phyloP scores from a whole-genome alignment of 441 rosid species.

The Populus tomentosa region DNA sequence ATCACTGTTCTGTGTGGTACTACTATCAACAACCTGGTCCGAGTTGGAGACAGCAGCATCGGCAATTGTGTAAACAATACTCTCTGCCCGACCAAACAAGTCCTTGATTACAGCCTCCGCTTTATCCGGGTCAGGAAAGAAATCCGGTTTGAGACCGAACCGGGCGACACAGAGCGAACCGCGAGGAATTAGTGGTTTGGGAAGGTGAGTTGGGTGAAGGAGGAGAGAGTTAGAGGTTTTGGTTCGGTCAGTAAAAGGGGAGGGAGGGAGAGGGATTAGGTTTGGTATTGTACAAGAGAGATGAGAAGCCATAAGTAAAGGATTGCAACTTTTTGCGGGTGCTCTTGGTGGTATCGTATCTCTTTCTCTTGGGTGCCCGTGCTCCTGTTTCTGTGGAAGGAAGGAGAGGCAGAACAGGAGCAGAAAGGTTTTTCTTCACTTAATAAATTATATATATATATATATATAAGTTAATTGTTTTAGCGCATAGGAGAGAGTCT shows the following conservation, averaged over 20 bases:
- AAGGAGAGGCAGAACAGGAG: not conserved
- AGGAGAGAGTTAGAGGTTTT: slow-evolving; percentile 24
- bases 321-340: not conserved
- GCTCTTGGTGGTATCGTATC: not conserved
- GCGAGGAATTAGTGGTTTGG: slow-evolving; percentile 32
- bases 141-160: slow-evolving; percentile 53
- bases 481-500: too few relatives aligned
- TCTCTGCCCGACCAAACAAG: slow-evolving; percentile 47
- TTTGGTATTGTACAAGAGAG: slow-evolving; percentile 32
- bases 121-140: slow-evolving; percentile 45
- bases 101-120: slow-evolving; percentile 37
- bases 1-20: slow-evolving; percentile 53
- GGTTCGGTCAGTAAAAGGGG: slow-evolving; percentile 35
- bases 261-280: slow-evolving; percentile 18
- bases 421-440: not conserved
- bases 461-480: too few relatives aligned
- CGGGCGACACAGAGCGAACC: slow-evolving; percentile 54
- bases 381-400: not conserved
- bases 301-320: slow-evolving; percentile 39
- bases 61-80: slow-evolving; percentile 60
- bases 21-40: slow-evolving; percentile 33
- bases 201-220: slow-evolving; percentile 28
- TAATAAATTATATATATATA: too few relatives aligned
- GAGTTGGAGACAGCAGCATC: slow-evolving; percentile 80
- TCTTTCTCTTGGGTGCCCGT: not conserved